phyloP scores from a whole-genome alignment of 2,329 filamentous ascomycete genomes.

The Microdochium bolleyi region DNA sequence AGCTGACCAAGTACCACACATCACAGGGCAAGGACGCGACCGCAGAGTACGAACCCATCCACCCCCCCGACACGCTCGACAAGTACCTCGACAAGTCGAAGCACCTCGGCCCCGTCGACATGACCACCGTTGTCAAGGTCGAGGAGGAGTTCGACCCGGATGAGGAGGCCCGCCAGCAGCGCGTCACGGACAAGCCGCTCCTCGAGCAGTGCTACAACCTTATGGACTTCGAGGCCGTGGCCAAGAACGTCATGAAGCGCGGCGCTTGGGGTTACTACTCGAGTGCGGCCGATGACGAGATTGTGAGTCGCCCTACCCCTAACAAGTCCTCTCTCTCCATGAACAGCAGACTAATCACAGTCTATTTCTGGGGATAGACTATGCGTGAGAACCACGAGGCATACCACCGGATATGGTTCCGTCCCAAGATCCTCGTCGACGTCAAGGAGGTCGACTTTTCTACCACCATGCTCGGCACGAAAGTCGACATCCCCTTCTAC shows the following conservation, averaged over 20 bases:
- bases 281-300: slow-evolving; percentile 83
- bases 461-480: slow-evolving; percentile 90
- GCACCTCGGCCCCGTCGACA: slow-evolving; percentile 84
- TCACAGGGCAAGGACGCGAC: slow-evolving; percentile 78
- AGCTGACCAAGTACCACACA: background rate
- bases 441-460: slow-evolving; percentile 80
- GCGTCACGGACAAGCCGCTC: slow-evolving; percentile 66
- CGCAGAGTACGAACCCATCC: slow-evolving; percentile 83
- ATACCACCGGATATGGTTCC: slow-evolving; percentile 96
- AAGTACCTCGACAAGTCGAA: slow-evolving; percentile 79
- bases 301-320: slow-evolving; percentile 51
- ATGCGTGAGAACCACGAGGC: slow-evolving; percentile 92
- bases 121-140: slow-evolving; percentile 65
- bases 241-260: slow-evolving; percentile 87
- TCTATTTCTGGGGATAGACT: slow-evolving; percentile 45
- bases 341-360: too few relatives aligned
- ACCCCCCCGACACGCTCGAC: slow-evolving; percentile 78
- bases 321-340: too few relatives aligned
- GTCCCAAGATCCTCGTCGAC: slow-evolving; percentile 80
- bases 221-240: slow-evolving; percentile 92
- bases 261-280: slow-evolving; percentile 98
- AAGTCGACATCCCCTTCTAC: slow-evolving; percentile 83
- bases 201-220: slow-evolving; percentile 88
- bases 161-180: slow-evolving; percentile 64
- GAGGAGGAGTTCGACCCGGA: slow-evolving; percentile 61